Conservation (phyloP, 2,329 filamentous ascomycete species). For the Cercospora zeina region DNA sequence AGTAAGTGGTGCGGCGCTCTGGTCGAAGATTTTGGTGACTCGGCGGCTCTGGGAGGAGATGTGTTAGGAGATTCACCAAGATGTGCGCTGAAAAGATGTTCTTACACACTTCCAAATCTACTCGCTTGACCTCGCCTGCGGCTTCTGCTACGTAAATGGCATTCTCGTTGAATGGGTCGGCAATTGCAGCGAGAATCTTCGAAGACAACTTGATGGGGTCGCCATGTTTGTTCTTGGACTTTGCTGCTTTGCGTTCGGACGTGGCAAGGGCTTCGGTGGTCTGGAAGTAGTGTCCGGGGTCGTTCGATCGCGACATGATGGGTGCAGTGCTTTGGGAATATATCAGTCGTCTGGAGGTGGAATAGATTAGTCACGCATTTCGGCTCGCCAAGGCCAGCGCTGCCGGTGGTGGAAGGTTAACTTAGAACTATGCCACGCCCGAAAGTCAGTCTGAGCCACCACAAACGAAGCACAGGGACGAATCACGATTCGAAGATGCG, state of each 20-base stretch:
- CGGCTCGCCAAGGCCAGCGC: too few relatives aligned
- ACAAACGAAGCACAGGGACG: too few relatives aligned
- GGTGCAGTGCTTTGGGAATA: too few relatives aligned
- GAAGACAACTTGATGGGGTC: conserved; percentile 76
- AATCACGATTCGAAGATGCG: not conserved
- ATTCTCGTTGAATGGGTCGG: conserved; percentile 62
- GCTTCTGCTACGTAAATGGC: conserved; percentile 82
- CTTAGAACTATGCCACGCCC: not conserved
- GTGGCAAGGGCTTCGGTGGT: conserved; percentile 64
- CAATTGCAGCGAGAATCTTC: conserved; percentile 75
- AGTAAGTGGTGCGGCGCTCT: conserved; percentile 77
- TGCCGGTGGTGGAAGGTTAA: not conserved
- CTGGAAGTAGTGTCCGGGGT: conserved; percentile 86
- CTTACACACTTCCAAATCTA: conserved; percentile 73
- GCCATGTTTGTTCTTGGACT: conserved; percentile 79
- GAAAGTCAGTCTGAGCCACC: too few relatives aligned
- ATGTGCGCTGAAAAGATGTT: conserved; percentile 15
- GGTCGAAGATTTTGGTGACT: conserved; percentile 59
- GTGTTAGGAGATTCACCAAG: not conserved
- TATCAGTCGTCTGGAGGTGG: too few relatives aligned
- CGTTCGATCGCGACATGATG: conserved; percentile 65
- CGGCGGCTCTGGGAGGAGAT: conserved; percentile 45
- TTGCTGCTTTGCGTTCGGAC: conserved; percentile 65
- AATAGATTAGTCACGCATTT: too few relatives aligned
- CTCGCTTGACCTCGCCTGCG: conserved; percentile 71